Conservation (phyloP, 805 yeast species). For the Kazachstania africana region DNA sequence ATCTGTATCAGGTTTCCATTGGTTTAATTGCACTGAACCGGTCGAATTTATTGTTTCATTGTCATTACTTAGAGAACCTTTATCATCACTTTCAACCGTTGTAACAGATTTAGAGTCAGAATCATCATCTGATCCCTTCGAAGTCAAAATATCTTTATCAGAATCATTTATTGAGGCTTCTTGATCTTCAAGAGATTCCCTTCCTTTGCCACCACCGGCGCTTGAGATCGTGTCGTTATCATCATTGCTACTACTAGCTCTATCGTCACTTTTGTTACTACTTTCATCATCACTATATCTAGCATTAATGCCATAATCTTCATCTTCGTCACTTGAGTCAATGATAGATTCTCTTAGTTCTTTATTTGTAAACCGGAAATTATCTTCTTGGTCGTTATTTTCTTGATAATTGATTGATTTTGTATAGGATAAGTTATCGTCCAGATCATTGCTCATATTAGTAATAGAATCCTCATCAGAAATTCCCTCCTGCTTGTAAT, state of each 20-base stretch:
- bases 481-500: background rate
- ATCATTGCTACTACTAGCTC: background rate
- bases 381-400: conserved; percentile 4
- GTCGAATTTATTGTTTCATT: too few species aligned
- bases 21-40: background rate
- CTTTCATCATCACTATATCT: background rate
- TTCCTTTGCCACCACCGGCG: conserved; percentile 5
- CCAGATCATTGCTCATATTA: conserved; percentile 3
- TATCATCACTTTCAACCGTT: conserved; percentile 1
- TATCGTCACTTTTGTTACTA: background rate
- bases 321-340: conserved; percentile 11
- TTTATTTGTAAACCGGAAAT: conserved; percentile 6
- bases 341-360: conserved; percentile 9
- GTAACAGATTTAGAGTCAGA: background rate
- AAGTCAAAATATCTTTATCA: too few species aligned
- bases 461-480: background rate
- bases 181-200: too few species aligned
- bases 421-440: conserved; percentile 6
- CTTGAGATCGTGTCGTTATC: background rate
- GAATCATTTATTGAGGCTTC: too few species aligned
- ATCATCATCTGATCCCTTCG: too few species aligned
- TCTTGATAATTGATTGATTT: conserved; percentile 5
- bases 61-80: conserved; percentile 1
- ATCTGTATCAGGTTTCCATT: conserved; percentile 48
- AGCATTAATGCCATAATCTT: conserved; percentile 3